Conservation (phyloP, 345 rosid genomes). For the thale cress (Arabidopsis thaliana) region TAIR10.1 NC_003076.8:4814501-4815000, state of each 20-base stretch:
- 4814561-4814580: conserved; percentile 85
- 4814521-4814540: conserved; percentile 83
- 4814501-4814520: conserved; percentile 82
- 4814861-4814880: not conserved
- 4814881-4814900: conserved; percentile 15
- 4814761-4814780: conserved; percentile 65
- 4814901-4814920: conserved; percentile 2
- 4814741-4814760: conserved; percentile 70
- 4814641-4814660: conserved; percentile 79
- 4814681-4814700: conserved; percentile 58
- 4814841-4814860: conserved; percentile 72
- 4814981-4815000: conserved; percentile 80
- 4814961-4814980: conserved; percentile 82
- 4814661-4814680: conserved; percentile 80
- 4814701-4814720: conserved; percentile 36
- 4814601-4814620: conserved; percentile 82
- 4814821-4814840: conserved; percentile 93
- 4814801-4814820: conserved; percentile 95
- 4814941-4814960: conserved; percentile 92
- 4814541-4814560: conserved; percentile 77
- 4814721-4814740: conserved; percentile 53
- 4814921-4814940: not conserved
- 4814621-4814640: conserved; percentile 78
- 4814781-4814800: conserved; percentile 79
- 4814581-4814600: conserved; percentile 92